These are phyloP conservation scores for Cynanchum wilfordii DNA, from an alignment of 257 asterid genomes.

Conservation along the genomic window DNA sequence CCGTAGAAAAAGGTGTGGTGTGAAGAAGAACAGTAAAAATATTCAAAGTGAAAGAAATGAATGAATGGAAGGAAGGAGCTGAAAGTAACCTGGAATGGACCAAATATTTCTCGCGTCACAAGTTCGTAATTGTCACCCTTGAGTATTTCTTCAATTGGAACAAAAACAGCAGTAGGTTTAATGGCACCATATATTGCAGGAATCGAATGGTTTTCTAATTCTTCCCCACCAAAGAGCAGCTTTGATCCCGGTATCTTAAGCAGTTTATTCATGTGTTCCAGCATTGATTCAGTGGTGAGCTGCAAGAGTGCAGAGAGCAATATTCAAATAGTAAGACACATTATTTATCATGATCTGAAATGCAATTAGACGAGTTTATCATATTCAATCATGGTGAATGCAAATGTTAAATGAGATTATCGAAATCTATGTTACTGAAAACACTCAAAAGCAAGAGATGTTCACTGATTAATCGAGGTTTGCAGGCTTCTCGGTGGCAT, in stretches of 20 bases:
- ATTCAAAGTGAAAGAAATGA: neutral
- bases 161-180: conserved; percentile 88
- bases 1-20: neutral
- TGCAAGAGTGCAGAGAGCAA: conserved; percentile 20
- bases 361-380: neutral
- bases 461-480: neutral
- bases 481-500: neutral
- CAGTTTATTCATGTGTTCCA: conserved; percentile 60
- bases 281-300: conserved; percentile 84
- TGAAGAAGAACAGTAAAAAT: neutral
- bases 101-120: conserved; percentile 79
- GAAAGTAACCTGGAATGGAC: conserved; percentile 77
- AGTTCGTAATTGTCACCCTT: conserved; percentile 63
- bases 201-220: conserved; percentile 67
- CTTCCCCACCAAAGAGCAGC: conserved; percentile 84
- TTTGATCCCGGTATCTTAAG: conserved; percentile 81
- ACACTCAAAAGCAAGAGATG: neutral
- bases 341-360: neutral
- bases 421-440: neutral
- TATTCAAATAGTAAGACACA: neutral
- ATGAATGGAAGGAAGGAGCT: too few species aligned
- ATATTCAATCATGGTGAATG: neutral
- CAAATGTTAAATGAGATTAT: neutral
- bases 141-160: conserved; percentile 80
- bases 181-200: conserved; percentile 88